phyloP scores from a whole-genome alignment of 768 basidiomycete species.

The Trametes cingulata region DNA sequence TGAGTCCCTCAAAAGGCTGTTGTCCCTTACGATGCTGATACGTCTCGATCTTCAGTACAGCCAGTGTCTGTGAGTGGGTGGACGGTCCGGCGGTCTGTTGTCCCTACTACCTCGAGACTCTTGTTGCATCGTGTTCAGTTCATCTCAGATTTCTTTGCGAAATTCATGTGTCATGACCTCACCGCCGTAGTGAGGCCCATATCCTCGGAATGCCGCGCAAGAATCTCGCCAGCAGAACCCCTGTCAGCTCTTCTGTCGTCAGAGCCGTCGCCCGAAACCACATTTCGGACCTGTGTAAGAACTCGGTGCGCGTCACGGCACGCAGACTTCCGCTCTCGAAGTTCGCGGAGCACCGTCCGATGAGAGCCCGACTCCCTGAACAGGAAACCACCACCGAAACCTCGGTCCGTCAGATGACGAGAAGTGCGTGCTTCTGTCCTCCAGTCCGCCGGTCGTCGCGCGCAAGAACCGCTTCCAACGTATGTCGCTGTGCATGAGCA shows the following conservation, averaged over 20 bases:
- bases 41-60: constrained; percentile 32
- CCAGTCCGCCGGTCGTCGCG: neutral
- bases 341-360: neutral
- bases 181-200: neutral
- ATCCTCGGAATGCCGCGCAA: neutral
- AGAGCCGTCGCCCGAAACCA: neutral
- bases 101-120: too few species aligned
- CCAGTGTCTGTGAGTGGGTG: constrained; percentile 31
- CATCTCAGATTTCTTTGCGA: too few species aligned
- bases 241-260: neutral
- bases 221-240: neutral
- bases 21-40: neutral
- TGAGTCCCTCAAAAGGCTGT: constrained; percentile 19
- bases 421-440: neutral
- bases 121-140: neutral
- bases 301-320: too few species aligned
- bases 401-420: constrained; percentile 16
- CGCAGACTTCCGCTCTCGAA: neutral
- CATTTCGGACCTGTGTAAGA: neutral
- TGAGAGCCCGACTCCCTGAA: constrained; percentile 5
- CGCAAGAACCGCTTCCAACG: neutral
- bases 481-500: neutral
- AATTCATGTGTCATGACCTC: neutral
- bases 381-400: constrained; percentile 1
- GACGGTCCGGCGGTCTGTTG: neutral